Base-by-base conservation (phyloP, 306 rosid genomes). In the Vachellia collinsii region DNA sequence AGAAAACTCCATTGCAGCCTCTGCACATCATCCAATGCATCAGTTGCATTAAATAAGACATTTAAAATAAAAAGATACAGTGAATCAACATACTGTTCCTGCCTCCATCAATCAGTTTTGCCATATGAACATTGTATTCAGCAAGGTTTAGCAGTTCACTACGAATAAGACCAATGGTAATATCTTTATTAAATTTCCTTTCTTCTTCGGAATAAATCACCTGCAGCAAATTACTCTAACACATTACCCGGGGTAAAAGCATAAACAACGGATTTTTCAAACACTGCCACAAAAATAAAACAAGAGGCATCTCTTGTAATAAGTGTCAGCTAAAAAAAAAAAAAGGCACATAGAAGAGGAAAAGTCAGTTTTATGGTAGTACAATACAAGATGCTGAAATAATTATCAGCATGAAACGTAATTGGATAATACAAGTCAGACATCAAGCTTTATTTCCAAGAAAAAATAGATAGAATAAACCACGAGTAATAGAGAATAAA, bases 191-290 rank as follows among this genome's bases (percentile, higher is more conserved):
- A 75, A 87, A 93, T 83, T 93, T 96, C 63, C 98, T 91, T 76
- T 96, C 99, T 85, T 96, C 99, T 29, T 96, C 98, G 0, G 99
- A 96, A 88, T 96, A 96, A 76, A 96, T 90, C 79, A 96, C 99
- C 99, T 96, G 89, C 61, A 87, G 63, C 12, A 72, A 81, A 7
- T 58, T 58, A 74, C 12, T 20, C 17, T 20, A 47, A 36, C 20
- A 46, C 11, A 48, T 43, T n/a, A 70, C 14, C 51, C 7, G 20
- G 58, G 7, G 14, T 3, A 51, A 51, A 53, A 75, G 67, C 64
- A 70, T 71, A 37, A 58, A 19, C 7, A 63, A 67, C 37, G 72
- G 22, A 73, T 38, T 73, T 73, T 44, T 25, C n/a, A 36, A 46
- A 7, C 43, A 58, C 20, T 29, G 22, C 10, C 47, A 43, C 67